Conservation (phyloP, 1,284 basidiomycete species). For the Cutaneotrichosporon sp. region DNA sequence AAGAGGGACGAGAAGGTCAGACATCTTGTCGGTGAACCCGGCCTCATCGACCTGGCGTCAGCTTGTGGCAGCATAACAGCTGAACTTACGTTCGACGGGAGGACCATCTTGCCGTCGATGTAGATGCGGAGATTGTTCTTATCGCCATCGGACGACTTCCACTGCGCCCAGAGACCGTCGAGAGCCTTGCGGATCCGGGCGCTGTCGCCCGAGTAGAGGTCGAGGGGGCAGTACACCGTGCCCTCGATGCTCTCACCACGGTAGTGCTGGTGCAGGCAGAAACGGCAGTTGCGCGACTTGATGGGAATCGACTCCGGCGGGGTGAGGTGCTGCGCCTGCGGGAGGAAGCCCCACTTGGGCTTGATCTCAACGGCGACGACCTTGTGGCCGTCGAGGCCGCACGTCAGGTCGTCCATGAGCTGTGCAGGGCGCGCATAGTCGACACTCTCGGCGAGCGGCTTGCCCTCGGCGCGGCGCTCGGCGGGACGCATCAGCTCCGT, state of each 20-base stretch:
- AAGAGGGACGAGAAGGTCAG: slow-evolving; percentile 57
- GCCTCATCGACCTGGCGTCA: slow-evolving; percentile 24
- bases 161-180: slow-evolving; percentile 68
- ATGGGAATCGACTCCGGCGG: slow-evolving; percentile 60
- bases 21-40: slow-evolving; percentile 17
- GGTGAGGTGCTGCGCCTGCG: slow-evolving; percentile 61
- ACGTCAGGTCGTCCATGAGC: slow-evolving; percentile 59
- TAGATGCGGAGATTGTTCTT: slow-evolving; percentile 82
- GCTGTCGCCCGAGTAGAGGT: slow-evolving; percentile 73
- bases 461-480: slow-evolving; percentile 60
- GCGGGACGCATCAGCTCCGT: slow-evolving; percentile 61
- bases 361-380: slow-evolving; percentile 80
- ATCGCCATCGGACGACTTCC: slow-evolving; percentile 64
- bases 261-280: slow-evolving; percentile 79
- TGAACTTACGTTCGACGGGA: slow-evolving; percentile 64
- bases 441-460: slow-evolving; percentile 48
- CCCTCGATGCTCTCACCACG: slow-evolving; percentile 22
- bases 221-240: slow-evolving; percentile 73
- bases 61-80: slow-evolving; percentile 12
- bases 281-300: slow-evolving; percentile 76
- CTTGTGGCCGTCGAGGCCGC: slow-evolving; percentile 17
- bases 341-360: slow-evolving; percentile 95
- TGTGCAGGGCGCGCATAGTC: slow-evolving; percentile 66
- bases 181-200: slow-evolving; percentile 65
- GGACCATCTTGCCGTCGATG: slow-evolving; percentile 63